Evolutionary conservation across 2,329 filamentous ascomycete species (phyloP).

Genomic region (Erysiphe pulchra): DNA sequence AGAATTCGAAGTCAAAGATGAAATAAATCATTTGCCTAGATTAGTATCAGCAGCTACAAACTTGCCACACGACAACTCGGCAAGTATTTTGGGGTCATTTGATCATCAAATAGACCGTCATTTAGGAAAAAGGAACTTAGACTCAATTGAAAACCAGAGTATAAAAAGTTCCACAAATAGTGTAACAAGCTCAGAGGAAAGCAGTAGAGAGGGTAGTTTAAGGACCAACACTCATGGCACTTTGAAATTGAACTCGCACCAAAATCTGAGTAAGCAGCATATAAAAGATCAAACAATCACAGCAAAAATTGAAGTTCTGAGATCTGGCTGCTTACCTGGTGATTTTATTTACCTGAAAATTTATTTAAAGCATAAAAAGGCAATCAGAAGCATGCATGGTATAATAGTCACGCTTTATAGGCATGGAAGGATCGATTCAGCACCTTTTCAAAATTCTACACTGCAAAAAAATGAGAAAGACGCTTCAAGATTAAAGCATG

Average conservation of each 20-base stretch:
- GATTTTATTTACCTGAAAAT: constrained; percentile 62
- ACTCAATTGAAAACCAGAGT: constrained; percentile 32
- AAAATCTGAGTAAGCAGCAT: constrained; percentile 25
- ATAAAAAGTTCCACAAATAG: constrained; percentile 37
- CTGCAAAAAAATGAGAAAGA: constrained; percentile 28
- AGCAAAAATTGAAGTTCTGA: constrained; percentile 58
- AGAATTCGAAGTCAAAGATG: constrained; percentile 3
- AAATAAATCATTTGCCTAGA: constrained; percentile 6
- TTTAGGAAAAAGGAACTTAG: constrained; percentile 19
- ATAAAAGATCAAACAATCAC: constrained; percentile 58
- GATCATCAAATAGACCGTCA: constrained; percentile 13
- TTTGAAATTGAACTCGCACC: constrained; percentile 16
- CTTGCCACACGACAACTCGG: constrained; percentile 12
- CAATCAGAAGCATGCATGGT: constrained; percentile 72
- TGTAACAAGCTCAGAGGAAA: constrained; percentile 18
- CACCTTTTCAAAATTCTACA: constrained; percentile 26
- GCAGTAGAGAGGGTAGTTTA: constrained; percentile 11
- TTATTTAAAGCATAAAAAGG: constrained; percentile 65
- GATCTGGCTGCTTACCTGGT: constrained; percentile 63
- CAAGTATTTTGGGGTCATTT: constrained; percentile 12
- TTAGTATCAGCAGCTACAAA: constrained; percentile 3
- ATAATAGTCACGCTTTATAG: constrained; percentile 84
- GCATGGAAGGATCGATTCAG: constrained; percentile 69
- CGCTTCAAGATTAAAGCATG: constrained; percentile 37
- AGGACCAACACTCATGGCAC: constrained; percentile 8